A percentile compares a stretch with the other conserved stretches of the same genome.
phyloP scores from a whole-genome alignment of 176 grass and related monocot genomes.

The Oryza meridionalis region DNA sequence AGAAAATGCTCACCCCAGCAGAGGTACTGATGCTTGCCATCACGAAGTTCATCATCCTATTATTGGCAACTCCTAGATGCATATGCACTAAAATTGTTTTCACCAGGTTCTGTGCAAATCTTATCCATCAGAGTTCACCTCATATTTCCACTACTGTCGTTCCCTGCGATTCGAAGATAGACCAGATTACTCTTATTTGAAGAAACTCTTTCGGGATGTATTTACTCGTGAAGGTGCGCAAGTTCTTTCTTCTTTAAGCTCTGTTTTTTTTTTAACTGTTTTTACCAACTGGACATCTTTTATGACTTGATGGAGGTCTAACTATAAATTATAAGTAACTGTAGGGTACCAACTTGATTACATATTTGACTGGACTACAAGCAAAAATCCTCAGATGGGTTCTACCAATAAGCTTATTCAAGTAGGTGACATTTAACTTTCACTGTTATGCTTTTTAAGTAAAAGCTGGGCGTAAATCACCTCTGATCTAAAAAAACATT shows the following conservation, averaged over 20 bases:
- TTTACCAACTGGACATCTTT: neutral
- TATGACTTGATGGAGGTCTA: neutral
- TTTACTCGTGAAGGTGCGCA: conserved; percentile 85
- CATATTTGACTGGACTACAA: conserved; percentile 88
- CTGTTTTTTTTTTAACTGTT: neutral
- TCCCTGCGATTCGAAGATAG: conserved; percentile 88
- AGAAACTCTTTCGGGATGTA: conserved; percentile 83
- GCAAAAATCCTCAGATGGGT: conserved; percentile 73
- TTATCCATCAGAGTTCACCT: conserved; percentile 82
- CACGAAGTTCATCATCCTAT: conserved; percentile 21
- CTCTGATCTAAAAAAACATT: too few species aligned
- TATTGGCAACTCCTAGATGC: neutral
- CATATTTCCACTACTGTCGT: conserved; percentile 90
- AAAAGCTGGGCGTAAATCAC: too few species aligned
- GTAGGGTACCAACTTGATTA: conserved; percentile 95
- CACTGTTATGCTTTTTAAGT: too few species aligned
- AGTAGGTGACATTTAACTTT: conserved; percentile 51
- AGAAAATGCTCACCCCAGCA: conserved; percentile 95
- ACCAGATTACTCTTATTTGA: conserved; percentile 90
- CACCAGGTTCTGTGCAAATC: conserved; percentile 86
- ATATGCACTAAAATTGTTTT: conserved; percentile 46
- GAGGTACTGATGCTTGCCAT: conserved; percentile 63
- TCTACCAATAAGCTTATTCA: conserved; percentile 57
- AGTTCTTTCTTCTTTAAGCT: conserved; percentile 1
- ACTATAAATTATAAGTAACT: conserved; percentile 20